A percentile compares a stretch with the other conserved stretches of the same genome.
Evolutionary conservation across 345 rosid genomes (phyloP).

Genomic region (Rhodamnia rubescens): DNA sequence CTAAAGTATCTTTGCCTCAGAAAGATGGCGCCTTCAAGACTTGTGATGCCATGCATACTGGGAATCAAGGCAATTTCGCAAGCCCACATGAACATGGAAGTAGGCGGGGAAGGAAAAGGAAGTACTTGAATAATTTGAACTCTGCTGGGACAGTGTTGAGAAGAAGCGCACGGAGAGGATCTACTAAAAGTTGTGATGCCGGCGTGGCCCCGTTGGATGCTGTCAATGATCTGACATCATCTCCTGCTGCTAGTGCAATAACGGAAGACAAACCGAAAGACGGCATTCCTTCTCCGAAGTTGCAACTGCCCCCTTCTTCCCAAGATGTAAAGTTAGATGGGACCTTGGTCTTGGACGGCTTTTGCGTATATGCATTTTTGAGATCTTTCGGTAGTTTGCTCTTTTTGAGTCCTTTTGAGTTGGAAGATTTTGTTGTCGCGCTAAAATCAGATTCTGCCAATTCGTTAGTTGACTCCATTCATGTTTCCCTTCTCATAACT

Average conservation of each 20-base stretch:
- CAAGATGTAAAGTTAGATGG: conserved; percentile 48
- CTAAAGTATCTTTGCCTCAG: neutral
- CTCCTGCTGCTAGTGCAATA: conserved; percentile 47
- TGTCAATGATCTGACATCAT: conserved; percentile 21
- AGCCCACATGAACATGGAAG: neutral
- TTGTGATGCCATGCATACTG: neutral
- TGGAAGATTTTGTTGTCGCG: conserved; percentile 75
- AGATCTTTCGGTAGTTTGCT: conserved; percentile 79
- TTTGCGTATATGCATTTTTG: conserved; percentile 70
- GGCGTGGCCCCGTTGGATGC: conserved; percentile 7
- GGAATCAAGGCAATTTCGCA: neutral
- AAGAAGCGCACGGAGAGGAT: conserved; percentile 75
- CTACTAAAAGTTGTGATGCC: conserved; percentile 23
- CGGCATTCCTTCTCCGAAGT: conserved; percentile 38
- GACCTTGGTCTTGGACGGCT: conserved; percentile 44
- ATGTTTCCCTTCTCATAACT: conserved; percentile 67
- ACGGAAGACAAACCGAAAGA: conserved; percentile 54
- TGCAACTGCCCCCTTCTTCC: conserved; percentile 73
- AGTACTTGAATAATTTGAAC: neutral
- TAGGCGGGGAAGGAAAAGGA: neutral
- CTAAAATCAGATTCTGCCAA: conserved; percentile 41
- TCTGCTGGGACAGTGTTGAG: conserved; percentile 45
- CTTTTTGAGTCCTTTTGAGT: conserved; percentile 87
- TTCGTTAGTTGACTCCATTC: conserved; percentile 70
- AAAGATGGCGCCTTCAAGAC: neutral